Evolutionary conservation across 495 filamentous ascomycete species (phyloP), one percentile per base, ranked within the genome.

Genomic region (Daldinia concentrica): DNA sequence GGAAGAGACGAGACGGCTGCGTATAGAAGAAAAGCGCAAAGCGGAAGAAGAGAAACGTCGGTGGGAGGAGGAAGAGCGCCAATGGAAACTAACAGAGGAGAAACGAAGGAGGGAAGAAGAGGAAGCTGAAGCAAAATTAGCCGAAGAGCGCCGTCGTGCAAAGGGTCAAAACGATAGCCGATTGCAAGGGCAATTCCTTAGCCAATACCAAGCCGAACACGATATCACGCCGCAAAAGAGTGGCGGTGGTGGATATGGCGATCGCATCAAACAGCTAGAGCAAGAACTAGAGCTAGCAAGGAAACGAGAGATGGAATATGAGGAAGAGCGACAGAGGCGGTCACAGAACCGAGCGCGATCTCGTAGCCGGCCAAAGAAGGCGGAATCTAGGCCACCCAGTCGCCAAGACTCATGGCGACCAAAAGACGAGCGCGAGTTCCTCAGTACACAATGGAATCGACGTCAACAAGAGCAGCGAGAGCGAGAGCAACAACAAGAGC

Each of bases 41-140:
- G 83, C 89, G 9, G 92, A 95, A 66, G 87, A 91, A 58, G 93
- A 97, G 80, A 94, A 91, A 78, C 84, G 84, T 27, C 86, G 85
- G 59, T 97, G 93, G 94, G 90, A 92, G 51, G 92, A 93, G 62
- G 90, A 97, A 76, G 93, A 96, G 81, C 87, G 87, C 37, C 87
- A 85, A 73, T 96, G 93, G 92, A 89, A 90, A 73, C 79, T 89
- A 58, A 92, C 94, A n/a, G 93, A 97, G 68, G 90, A 94, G 72
- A 84, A 84, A 63, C 85, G 93, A 58, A 81, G 87, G 64, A 85
- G 81, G 27, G 93, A 95, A 76, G 94, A 97, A 69, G 86, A 86
- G 51, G 92, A 91, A 69, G 86, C 86, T 15, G 87, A 93, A 72
- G 85, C 86, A 12, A 86, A 85, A 54, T 68, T 93, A 3, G 88